phyloP scores from a whole-genome alignment of 495 filamentous ascomycete genomes.

The Aspergillus campestris region DNA sequence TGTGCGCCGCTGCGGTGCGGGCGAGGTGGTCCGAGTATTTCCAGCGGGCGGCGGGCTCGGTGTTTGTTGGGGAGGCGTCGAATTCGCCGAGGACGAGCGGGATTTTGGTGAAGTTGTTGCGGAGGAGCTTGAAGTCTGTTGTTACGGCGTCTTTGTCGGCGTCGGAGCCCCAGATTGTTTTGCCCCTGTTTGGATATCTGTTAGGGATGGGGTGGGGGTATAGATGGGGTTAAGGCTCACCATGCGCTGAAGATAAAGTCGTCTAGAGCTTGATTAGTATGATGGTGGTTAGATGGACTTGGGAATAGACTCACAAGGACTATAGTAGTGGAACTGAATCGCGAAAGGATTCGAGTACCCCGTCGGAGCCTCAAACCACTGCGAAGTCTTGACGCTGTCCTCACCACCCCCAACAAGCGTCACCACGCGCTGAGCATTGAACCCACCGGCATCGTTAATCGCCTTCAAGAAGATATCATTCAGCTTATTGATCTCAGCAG shows the following conservation, averaged over 20 bases:
- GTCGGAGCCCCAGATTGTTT: constrained; percentile 51
- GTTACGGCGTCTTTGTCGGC: constrained; percentile 42
- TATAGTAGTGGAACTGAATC: constrained; percentile 57
- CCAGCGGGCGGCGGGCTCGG: constrained; percentile 49
- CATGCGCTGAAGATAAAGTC: constrained; percentile 46
- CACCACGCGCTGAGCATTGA: constrained; percentile 48
- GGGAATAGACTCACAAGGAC: constrained; percentile 40
- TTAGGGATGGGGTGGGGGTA: not conserved
- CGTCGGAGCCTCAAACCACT: constrained; percentile 44
- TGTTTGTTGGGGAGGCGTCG: constrained; percentile 36
- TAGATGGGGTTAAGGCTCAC: constrained; percentile 4
- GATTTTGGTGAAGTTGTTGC: constrained; percentile 44
- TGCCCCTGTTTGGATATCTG: constrained; percentile 30
- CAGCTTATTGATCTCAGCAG: constrained; percentile 42
- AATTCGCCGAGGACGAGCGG: constrained; percentile 55
- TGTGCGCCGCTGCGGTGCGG: constrained; percentile 34
- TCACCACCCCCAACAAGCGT: constrained; percentile 44
- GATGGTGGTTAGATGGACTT: constrained; percentile 13
- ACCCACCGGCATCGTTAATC: constrained; percentile 46
- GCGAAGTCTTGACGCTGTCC: constrained; percentile 43
- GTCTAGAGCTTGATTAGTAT: constrained; percentile 11
- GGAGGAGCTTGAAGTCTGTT: constrained; percentile 42
- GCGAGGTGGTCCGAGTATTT: constrained; percentile 50
- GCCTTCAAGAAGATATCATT: constrained; percentile 51
- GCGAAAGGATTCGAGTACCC: constrained; percentile 50